Percentiles rank a stretch among this genome's conserved stretches.
phyloP scores from a whole-genome alignment of 305 asterid genomes.

The Withania somnifera region DNA sequence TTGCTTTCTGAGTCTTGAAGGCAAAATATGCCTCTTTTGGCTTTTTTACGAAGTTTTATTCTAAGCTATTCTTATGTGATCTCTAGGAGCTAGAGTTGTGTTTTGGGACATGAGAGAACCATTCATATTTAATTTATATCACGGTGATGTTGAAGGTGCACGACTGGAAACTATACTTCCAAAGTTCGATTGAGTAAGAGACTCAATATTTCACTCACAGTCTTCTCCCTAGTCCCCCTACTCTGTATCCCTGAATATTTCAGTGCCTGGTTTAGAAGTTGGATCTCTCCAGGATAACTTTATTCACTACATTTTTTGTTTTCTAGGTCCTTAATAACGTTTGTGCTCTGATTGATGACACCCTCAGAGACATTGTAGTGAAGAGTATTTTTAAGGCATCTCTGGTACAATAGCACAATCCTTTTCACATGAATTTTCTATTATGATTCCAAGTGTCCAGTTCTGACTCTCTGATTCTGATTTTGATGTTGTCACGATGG shows the following conservation, averaged over 20 bases:
- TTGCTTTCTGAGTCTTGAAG: not conserved
- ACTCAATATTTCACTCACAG: not conserved
- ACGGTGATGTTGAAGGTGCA: slow-evolving; percentile 55
- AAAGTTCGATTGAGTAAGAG: slow-evolving; percentile 60
- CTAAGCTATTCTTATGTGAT: slow-evolving; percentile 1
- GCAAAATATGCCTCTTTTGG: not conserved
- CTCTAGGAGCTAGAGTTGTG: slow-evolving; percentile 68
- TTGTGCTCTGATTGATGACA: slow-evolving; percentile 59
- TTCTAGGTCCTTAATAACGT: slow-evolving; percentile 40
- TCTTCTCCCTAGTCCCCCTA: not conserved
- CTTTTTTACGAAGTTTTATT: not conserved
- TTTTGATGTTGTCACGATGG: slow-evolving; percentile 57
- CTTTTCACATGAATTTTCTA: slow-evolving; percentile 9
- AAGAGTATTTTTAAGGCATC: slow-evolving; percentile 78
- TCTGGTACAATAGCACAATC: slow-evolving; percentile 39
- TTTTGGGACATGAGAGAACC: slow-evolving; percentile 90
- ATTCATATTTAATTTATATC: slow-evolving; percentile 55
- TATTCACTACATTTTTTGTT: not conserved
- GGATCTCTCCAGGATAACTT: not conserved
- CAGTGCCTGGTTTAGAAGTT: not conserved
- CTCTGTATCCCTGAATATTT: not conserved
- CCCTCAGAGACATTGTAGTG: slow-evolving; percentile 76
- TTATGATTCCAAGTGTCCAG: not conserved
- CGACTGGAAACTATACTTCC: slow-evolving; percentile 70
- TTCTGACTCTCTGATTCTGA: slow-evolving; percentile 32